Evolutionary conservation across 2,329 filamentous ascomycete genomes (phyloP).

Genomic region (Penicillium decumbens): DNA sequence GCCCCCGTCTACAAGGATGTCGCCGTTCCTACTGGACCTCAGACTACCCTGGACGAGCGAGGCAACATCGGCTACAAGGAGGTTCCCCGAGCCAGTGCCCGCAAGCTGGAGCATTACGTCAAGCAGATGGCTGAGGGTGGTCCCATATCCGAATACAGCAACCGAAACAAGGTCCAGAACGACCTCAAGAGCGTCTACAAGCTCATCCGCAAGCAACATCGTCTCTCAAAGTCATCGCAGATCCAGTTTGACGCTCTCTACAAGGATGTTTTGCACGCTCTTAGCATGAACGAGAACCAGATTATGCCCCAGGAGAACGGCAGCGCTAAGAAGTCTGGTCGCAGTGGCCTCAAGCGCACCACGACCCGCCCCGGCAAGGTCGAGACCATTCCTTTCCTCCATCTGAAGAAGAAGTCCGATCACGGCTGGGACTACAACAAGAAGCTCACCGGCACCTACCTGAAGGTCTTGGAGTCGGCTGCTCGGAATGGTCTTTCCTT

Average conservation of each 20-base stretch:
- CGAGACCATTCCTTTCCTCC: slow-evolving; percentile 95
- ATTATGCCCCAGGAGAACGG: slow-evolving; percentile 85
- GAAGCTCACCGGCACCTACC: slow-evolving; percentile 88
- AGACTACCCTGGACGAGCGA: slow-evolving; percentile 84
- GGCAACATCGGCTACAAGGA: slow-evolving; percentile 93
- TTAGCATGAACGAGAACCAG: slow-evolving; percentile 97
- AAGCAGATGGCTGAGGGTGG: slow-evolving; percentile 97
- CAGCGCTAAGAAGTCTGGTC: slow-evolving; percentile 53
- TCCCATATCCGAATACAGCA: slow-evolving; percentile 98
- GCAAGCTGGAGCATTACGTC: slow-evolving; percentile 97
- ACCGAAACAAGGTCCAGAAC: slow-evolving; percentile 95
- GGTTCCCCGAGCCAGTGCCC: slow-evolving; percentile 76
- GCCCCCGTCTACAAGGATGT: slow-evolving; percentile 96
- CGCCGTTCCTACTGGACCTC: slow-evolving; percentile 80
- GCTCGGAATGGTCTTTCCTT: slow-evolving; percentile 85
- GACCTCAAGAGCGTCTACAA: slow-evolving; percentile 95
- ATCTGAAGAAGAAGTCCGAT: slow-evolving; percentile 93
- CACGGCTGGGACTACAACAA: slow-evolving; percentile 99
- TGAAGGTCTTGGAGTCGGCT: slow-evolving; percentile 85
- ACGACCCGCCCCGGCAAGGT: slow-evolving; percentile 75
- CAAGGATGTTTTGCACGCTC: slow-evolving; percentile 84
- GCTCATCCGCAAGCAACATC: slow-evolving; percentile 97
- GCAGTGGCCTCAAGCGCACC: slow-evolving; percentile 48
- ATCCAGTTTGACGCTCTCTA: slow-evolving; percentile 95
- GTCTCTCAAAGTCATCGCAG: slow-evolving; percentile 91